Evolutionary conservation across 148 eudicot species (phyloP).

Genomic region (Spergularia marina): DNA sequence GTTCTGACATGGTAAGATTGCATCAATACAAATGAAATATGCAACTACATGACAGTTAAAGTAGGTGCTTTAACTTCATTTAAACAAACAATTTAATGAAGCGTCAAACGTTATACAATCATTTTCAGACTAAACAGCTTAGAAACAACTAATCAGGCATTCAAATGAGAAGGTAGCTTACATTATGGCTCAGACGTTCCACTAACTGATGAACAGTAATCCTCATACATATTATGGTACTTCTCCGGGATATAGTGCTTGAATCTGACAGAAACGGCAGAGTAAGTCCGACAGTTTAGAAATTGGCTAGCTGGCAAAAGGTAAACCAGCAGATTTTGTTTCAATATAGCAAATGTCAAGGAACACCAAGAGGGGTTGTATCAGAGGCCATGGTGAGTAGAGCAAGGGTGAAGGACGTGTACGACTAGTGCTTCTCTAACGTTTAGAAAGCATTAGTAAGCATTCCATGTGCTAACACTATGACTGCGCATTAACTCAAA

Average conservation of each 20-base stretch:
- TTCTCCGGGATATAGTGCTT: slow-evolving; percentile 82
- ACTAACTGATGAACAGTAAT: slow-evolving; percentile 36
- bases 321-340: not conserved
- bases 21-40: no score
- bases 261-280: slow-evolving; percentile 52
- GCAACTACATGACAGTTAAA: no score
- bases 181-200: slow-evolving; percentile 22
- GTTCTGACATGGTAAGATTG: no score
- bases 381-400: no score
- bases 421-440: no score
- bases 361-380: not conserved
- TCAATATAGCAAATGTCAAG: not conserved
- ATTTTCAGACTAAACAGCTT: not conserved
- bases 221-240: slow-evolving; percentile 69
- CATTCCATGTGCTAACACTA: not conserved
- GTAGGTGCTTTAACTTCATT: no score
- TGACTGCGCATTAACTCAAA: not conserved
- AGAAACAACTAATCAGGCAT: not conserved
- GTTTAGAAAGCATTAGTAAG: no score
- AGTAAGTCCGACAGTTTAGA: not conserved
- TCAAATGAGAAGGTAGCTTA: slow-evolving; percentile 2
- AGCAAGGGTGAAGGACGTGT: no score
- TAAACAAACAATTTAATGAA: no score
- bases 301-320: not conserved
- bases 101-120: no score